phyloP scores from a whole-genome alignment of 139 green algal species.

The Picocystis salinarum region DNA sequence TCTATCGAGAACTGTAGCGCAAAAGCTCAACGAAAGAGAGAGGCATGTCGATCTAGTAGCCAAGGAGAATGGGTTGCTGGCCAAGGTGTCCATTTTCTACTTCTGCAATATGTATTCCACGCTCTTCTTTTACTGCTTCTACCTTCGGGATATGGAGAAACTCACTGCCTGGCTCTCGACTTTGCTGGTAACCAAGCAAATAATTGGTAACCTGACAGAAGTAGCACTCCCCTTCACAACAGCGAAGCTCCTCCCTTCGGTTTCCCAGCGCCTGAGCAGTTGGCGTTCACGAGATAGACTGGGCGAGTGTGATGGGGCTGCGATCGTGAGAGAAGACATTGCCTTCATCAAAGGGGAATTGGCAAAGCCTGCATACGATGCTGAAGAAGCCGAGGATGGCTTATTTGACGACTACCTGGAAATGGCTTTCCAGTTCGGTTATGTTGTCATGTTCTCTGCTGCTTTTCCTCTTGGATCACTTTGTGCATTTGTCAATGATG shows the following conservation, averaged over 20 bases:
- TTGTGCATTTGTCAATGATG: conserved; percentile 6
- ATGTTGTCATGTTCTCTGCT: not conserved
- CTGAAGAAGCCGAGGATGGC: not conserved
- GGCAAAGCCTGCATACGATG: not conserved
- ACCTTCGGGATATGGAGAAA: not conserved
- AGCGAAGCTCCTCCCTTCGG: too few relatives aligned
- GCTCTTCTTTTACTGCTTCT: not conserved
- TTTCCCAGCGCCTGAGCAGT: too few relatives aligned
- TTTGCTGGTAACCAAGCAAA: too few relatives aligned
- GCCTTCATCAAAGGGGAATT: not conserved
- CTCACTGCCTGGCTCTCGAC: too few relatives aligned
- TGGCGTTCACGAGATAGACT: too few relatives aligned
- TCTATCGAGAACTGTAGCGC: not conserved
- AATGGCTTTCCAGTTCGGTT: not conserved
- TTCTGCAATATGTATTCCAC: not conserved
- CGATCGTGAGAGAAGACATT: too few relatives aligned
- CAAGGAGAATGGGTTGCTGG: not conserved
- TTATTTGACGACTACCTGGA: conserved; percentile 1
- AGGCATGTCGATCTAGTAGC: not conserved
- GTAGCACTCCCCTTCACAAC: too few relatives aligned
- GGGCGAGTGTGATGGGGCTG: too few relatives aligned
- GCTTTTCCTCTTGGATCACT: not conserved
- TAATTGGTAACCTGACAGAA: too few relatives aligned
- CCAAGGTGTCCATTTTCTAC: not conserved
- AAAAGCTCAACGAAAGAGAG: not conserved